Evolutionary conservation across 2,329 filamentous ascomycete genomes (phyloP).

Genomic region (Canariomyces notabilis): DNA sequence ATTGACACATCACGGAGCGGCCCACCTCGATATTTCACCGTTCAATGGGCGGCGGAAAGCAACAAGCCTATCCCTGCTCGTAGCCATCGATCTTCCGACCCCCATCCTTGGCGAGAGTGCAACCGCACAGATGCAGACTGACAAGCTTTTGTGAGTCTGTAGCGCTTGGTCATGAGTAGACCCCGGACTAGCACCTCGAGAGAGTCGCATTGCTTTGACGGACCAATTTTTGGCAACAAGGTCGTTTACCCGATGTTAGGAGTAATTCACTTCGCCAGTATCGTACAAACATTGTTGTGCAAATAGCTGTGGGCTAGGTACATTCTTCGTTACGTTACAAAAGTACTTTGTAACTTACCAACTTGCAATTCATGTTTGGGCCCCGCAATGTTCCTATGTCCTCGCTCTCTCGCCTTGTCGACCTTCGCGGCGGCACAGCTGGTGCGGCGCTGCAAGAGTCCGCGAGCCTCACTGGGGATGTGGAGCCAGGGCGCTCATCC

Average conservation of each 20-base stretch:
- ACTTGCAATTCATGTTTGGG: too few relatives aligned
- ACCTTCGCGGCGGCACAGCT: constrained; percentile 17
- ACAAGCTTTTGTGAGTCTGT: constrained; percentile 22
- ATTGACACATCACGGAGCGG: constrained; percentile 5
- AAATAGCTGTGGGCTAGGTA: constrained; percentile 2
- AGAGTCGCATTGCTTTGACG: constrained; percentile 16
- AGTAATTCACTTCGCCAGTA: not conserved
- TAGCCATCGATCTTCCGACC: constrained; percentile 1
- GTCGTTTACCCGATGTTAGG: not conserved
- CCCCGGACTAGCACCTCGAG: constrained; percentile 15
- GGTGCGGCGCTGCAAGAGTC: constrained; percentile 10
- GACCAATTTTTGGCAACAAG: constrained; percentile 1
- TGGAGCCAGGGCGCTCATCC: constrained; percentile 13
- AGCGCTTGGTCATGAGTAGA: constrained; percentile 21
- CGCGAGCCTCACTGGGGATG: constrained; percentile 11
- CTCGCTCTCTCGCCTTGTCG: constrained; percentile 12
- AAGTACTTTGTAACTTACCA: too few relatives aligned
- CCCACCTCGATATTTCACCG: not conserved
- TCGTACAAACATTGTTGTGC: too few relatives aligned
- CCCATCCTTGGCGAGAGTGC: constrained; percentile 12
- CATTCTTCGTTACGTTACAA: not conserved
- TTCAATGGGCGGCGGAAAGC: constrained; percentile 1
- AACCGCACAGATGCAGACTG: constrained; percentile 18
- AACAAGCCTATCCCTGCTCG: constrained; percentile 1
- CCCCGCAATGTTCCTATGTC: too few relatives aligned